Percentiles rank a stretch among this genome's conserved stretches.
These are phyloP conservation scores for Clarireedia homoeocarpa DNA, from an alignment of 2,329 filamentous ascomycete genomes.

Conservation along the genomic window DNA sequence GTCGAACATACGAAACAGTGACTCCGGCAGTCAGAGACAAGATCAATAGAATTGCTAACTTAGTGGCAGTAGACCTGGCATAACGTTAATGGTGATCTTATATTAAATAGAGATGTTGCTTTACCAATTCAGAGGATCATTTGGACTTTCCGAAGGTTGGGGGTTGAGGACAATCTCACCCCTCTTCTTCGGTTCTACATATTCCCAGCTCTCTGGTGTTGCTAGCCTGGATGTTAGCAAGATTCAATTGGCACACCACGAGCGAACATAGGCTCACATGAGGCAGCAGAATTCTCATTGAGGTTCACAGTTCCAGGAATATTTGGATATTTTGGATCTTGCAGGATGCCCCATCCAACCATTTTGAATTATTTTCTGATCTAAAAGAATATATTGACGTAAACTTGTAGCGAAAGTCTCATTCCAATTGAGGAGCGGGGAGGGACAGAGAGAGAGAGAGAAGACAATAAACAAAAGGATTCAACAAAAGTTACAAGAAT, in stretches of 20 bases:
- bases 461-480: slow-evolving; percentile 10
- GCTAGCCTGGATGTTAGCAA: slow-evolving; percentile 9
- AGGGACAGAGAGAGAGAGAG: background rate
- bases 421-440: background rate
- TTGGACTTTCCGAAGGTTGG: slow-evolving; percentile 43
- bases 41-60: slow-evolving; percentile 23
- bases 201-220: slow-evolving; percentile 19
- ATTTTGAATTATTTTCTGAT: slow-evolving; percentile 9
- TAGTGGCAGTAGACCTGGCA: slow-evolving; percentile 14
- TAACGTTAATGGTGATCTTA: slow-evolving; percentile 9
- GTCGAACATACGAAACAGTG: slow-evolving; percentile 19
- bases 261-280: slow-evolving; percentile 7
- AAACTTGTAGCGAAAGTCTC: background rate
- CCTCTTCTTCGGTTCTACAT: slow-evolving; percentile 31
- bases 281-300: slow-evolving; percentile 16
- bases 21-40: slow-evolving; percentile 25
- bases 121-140: slow-evolving; percentile 45
- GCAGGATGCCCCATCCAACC: slow-evolving; percentile 24
- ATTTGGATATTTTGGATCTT: slow-evolving; percentile 24
- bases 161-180: slow-evolving; percentile 44
- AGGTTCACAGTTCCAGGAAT: slow-evolving; percentile 25
- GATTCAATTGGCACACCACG: background rate
- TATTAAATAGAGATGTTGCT: slow-evolving; percentile 21
- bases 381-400: background rate
- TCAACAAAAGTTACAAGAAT: slow-evolving; percentile 8